Evolutionary conservation across 495 filamentous ascomycete species (phyloP).

Genomic region (Daldinia decipiens): DNA sequence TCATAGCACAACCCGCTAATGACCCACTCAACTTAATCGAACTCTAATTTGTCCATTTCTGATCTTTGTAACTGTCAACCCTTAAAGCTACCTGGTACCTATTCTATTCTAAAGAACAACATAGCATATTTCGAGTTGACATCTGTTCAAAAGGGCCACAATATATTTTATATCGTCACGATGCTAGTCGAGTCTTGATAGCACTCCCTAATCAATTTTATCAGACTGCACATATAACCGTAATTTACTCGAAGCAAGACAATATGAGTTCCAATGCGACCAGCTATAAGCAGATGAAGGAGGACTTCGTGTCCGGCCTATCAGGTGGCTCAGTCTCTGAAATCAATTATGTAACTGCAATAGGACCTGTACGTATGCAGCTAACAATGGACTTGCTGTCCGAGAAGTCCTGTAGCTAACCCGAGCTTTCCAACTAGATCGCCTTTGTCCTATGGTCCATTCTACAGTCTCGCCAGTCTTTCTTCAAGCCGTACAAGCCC

Average conservation of each 20-base stretch:
- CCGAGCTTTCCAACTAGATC: conserved; percentile 60
- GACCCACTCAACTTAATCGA: conserved; percentile 1
- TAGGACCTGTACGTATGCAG: conserved; percentile 76
- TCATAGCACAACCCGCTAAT: neutral
- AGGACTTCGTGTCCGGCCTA: conserved; percentile 93
- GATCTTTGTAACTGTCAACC: too few species aligned
- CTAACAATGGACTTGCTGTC: neutral
- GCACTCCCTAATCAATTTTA: conserved; percentile 4
- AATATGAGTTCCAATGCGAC: conserved; percentile 52
- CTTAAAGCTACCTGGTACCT: neutral
- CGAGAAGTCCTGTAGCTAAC: conserved; percentile 7
- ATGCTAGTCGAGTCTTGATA: conserved; percentile 20
- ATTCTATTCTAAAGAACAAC: conserved; percentile 16
- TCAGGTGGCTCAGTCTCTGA: conserved; percentile 85
- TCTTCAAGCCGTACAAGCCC: conserved; percentile 80
- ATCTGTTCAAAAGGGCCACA: conserved; percentile 28
- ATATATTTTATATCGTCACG: conserved; percentile 12
- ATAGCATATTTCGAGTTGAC: conserved; percentile 36
- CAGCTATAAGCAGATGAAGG: conserved; percentile 88
- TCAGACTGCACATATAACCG: neutral
- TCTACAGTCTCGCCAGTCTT: conserved; percentile 84
- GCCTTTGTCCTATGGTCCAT: conserved; percentile 88
- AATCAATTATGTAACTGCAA: conserved; percentile 84
- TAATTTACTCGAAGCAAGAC: conserved; percentile 1
- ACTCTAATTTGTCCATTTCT: conserved; percentile 9